These are phyloP conservation scores for Eremothecium sinecaudum DNA, from an alignment of 1,139 yeast genomes.

Conservation along the genomic window DNA sequence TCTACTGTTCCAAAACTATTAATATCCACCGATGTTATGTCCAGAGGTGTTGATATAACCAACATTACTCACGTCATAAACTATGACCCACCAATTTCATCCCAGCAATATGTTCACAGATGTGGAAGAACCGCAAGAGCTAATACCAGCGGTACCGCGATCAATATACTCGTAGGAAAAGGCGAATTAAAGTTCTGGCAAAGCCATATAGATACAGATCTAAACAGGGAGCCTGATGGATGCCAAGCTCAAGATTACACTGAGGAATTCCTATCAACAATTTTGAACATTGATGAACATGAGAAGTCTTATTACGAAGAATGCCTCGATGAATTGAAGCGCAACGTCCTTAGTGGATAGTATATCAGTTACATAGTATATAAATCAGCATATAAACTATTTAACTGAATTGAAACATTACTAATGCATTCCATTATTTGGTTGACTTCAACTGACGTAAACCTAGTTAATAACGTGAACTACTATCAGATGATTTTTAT, in stretches of 20 bases:
- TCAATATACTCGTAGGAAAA: constrained; percentile 59
- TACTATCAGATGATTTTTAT: no score
- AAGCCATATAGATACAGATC: constrained; percentile 39
- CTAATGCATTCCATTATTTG: no score
- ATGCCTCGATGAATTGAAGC: constrained; percentile 38
- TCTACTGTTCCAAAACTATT: constrained; percentile 41
- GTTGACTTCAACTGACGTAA: no score
- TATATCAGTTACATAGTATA: no score
- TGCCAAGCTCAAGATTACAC: constrained; percentile 11
- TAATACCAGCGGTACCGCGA: constrained; percentile 63
- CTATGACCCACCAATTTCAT: constrained; percentile 81
- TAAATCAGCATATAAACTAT: no score
- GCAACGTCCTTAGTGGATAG: constrained; percentile 33
- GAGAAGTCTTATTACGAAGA: constrained; percentile 36
- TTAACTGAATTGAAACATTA: no score
- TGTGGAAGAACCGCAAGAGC: constrained; percentile 98
- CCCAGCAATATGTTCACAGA: constrained; percentile 88
- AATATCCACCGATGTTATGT: constrained; percentile 85
- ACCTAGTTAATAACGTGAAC: no score
- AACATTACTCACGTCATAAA: constrained; percentile 70
- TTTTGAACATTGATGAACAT: constrained; percentile 16
- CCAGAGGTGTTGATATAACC: constrained; percentile 84
- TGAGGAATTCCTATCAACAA: constrained; percentile 5
- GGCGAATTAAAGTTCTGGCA: constrained; percentile 66
- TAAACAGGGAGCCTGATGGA: constrained; percentile 28